These are phyloP conservation scores for Protea cynaroides DNA, from an alignment of 164 flowering plant genomes.

Conservation along the genomic window DNA sequence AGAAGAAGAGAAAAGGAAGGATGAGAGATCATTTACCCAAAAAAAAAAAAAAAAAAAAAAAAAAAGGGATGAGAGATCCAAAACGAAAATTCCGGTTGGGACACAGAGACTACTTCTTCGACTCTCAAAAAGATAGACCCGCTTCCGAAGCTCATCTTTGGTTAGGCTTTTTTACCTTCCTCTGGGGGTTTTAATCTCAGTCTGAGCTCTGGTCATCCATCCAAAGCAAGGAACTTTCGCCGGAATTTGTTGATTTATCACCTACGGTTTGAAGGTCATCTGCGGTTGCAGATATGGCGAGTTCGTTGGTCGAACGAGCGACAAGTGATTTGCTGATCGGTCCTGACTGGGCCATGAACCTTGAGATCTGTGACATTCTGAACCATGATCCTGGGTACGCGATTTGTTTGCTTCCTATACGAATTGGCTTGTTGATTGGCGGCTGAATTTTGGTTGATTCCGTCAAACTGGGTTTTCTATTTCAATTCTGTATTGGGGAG, in stretches of 20 bases:
- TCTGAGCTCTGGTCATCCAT: constrained; percentile 3
- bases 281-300: constrained; percentile 51
- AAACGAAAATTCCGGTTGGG: constrained; percentile 8
- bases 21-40: constrained; percentile 4
- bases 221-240: not conserved
- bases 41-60: not conserved
- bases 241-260: constrained; percentile 14
- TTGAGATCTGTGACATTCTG: constrained; percentile 93
- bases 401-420: not conserved
- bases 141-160: not conserved
- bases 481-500: not conserved
- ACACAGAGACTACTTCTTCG: not conserved
- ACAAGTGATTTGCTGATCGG: constrained; percentile 95
- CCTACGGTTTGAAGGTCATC: too few relatives aligned
- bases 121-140: not conserved
- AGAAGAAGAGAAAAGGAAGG: not conserved
- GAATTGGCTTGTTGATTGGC: not conserved
- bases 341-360: constrained; percentile 97
- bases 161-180: constrained; percentile 1
- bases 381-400: constrained; percentile 87
- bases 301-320: constrained; percentile 82
- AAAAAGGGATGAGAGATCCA: too few relatives aligned
- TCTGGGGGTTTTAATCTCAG: constrained; percentile 3
- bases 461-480: not conserved
- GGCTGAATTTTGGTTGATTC: not conserved